Conservation (phyloP, 768 basidiomycete species). For the Amanita muscaria region DNA sequence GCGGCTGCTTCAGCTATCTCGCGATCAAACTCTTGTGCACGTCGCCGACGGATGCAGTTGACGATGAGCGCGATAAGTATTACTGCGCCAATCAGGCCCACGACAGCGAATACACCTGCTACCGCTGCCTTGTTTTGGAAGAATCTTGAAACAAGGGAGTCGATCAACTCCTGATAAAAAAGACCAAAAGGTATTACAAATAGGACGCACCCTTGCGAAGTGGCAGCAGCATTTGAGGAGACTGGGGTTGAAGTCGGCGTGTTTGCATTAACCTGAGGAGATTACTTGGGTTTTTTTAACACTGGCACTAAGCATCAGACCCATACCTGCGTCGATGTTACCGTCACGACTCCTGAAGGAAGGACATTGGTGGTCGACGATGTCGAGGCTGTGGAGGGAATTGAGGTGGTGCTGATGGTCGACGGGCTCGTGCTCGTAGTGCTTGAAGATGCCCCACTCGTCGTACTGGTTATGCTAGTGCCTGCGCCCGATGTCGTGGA, state of each 20-base stretch:
- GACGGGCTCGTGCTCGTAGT: conserved; percentile 1
- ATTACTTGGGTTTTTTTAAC: too few relatives aligned
- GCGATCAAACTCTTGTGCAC: conserved; percentile 56
- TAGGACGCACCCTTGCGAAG: neutral
- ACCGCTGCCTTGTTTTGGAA: conserved; percentile 67
- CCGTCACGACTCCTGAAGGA: neutral
- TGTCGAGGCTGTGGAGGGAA: conserved; percentile 5
- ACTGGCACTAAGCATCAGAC: too few relatives aligned
- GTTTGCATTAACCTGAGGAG: neutral
- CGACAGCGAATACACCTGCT: conserved; percentile 62
- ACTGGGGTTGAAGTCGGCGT: conserved; percentile 7
- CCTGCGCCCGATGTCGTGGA: conserved; percentile 8
- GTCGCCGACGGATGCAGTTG: conserved; percentile 51
- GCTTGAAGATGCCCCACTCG: too few relatives aligned
- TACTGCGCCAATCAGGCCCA: conserved; percentile 50
- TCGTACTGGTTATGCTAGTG: too few relatives aligned
- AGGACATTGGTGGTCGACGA: conserved; percentile 4
- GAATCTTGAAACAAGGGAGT: conserved; percentile 43
- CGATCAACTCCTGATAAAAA: neutral
- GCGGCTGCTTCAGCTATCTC: conserved; percentile 67
- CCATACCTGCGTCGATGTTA: neutral
- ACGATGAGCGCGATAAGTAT: conserved; percentile 41
- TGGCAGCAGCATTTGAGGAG: neutral
- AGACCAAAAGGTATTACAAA: too few relatives aligned
- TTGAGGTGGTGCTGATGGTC: conserved; percentile 6